phyloP scores from a whole-genome alignment of 2,329 filamentous ascomycete genomes.

The Aspergillus luchuensis region DNA sequence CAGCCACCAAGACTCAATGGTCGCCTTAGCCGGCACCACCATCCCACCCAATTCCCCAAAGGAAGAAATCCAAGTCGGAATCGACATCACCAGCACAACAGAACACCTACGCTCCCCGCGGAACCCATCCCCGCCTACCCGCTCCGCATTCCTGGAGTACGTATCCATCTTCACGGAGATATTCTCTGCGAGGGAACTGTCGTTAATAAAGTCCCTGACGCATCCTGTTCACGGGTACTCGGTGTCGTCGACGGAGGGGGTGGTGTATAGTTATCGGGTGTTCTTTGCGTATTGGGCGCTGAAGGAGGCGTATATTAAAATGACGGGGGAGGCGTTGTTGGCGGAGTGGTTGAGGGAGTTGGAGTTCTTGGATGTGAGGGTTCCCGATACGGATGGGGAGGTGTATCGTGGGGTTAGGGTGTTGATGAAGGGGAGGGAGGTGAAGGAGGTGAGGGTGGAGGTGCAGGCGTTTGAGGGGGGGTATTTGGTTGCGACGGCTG shows the following conservation, averaged over 20 bases:
- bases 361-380: conserved; percentile 61
- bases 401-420: conserved; percentile 50
- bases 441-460: conserved; percentile 59
- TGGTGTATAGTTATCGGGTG: conserved; percentile 60
- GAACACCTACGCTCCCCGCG: conserved; percentile 54
- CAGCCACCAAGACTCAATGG: conserved; percentile 64
- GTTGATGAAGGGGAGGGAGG: conserved; percentile 49
- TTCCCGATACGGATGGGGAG: conserved; percentile 47
- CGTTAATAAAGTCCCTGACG: conserved; percentile 55
- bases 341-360: conserved; percentile 62
- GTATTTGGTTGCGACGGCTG: conserved; percentile 61
- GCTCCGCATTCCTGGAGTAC: conserved; percentile 57
- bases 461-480: conserved; percentile 60
- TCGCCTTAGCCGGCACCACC: conserved; percentile 57
- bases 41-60: conserved; percentile 21
- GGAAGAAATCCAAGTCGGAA: conserved; percentile 50
- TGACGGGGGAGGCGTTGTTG: conserved; percentile 64
- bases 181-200: conserved; percentile 58
- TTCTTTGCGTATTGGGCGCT: conserved; percentile 68
- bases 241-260: conserved; percentile 16
- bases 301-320: conserved; percentile 69
- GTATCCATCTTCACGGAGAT: conserved; percentile 63
- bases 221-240: not conserved
- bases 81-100: conserved; percentile 65
- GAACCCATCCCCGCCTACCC: conserved; percentile 48